Evolutionary conservation across 495 filamentous ascomycete genomes (phyloP), one percentile per base, ranked within the genome.

Genomic region (Xylaria grammica): DNA sequence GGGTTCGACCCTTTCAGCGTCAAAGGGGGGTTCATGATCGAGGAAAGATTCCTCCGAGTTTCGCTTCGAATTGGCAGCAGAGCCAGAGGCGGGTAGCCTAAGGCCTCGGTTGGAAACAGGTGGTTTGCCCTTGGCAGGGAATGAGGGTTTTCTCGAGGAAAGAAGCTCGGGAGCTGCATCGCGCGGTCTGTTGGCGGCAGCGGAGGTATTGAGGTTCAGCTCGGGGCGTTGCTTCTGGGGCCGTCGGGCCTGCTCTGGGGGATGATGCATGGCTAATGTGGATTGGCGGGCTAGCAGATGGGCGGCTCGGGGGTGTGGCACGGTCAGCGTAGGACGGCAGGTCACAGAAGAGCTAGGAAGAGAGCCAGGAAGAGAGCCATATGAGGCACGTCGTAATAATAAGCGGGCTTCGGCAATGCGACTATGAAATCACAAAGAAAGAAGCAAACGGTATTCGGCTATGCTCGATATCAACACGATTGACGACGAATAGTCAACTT

Each of bases 221-320:
- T 76, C 74, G 10, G 74, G 72, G 0, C 67, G 69, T 9, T 69
- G 67, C 29, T 68, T 69, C 60, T 71, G 74, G 38, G 53, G 44
- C 32, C 68, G 60, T 72, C 72, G 72, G 60, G 49, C 65, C 55
- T 74, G 72, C 42, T 74, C 74, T 27, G 70, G 64, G 48, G 74
- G 67, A 55, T 73, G 69, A 60, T 76, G 69, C 74, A 76, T 76
- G 60, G 59, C 48, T 48, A 63, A 24, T 36, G 34, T 64, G 50
- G 42, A 62, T 66, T 66, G 65, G 63, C 65, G 52, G 60, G 45
- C 17, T 61, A 13, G 53, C 9, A 26, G 40, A 46, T 45, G 38
- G 30, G 29, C 19, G 42, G 40, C 29, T 52, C 50, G 60, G 44
- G 32, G 48, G 51, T 38, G 56, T 48, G 67, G 27, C 51, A 61